Evolutionary conservation across 148 eudicot genomes (phyloP), one percentile per base, ranked within the genome.

Genomic region (Arbutus unedo): DNA sequence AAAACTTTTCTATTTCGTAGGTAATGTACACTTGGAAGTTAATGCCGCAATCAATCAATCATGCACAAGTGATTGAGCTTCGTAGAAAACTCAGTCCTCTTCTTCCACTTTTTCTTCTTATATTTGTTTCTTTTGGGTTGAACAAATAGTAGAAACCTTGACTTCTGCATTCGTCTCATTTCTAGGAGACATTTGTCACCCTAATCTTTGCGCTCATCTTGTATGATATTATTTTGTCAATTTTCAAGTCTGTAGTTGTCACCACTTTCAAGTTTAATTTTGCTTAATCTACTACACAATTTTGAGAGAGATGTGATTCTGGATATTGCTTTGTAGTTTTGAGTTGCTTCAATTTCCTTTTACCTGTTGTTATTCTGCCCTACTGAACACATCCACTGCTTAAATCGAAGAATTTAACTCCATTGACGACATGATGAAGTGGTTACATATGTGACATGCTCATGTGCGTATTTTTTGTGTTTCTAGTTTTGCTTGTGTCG

Each of bases 21-120:
- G 41, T 53, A 19, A 66, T 66, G 19, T 64, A 45, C 57, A 48
- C 72, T 79, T 79, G 81, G 23, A 16, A 62, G 50, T 60, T 45
- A 25, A 31, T 79, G 57, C 82, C 25, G 74, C 23, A 14, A 66
- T 16, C 71, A 66, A 66, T 66, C 71, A 66, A 66, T 66, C 44
- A 66, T 66, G 16, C 41, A 25, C 43, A 11, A 66, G 71, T 66
- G 43, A n/a, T 60, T 66, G 43, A 66, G 38, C 54, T 21, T n/a
- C 55, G 6, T 59, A 15, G 47, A 43, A 64, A 79, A 79, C 73
- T 79, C 66, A 64, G 71, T 49, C 57, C 5, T 57, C 14, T 16
- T 43, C 71, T 79, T 44, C 81, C n/a, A n/a, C 25, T 15, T 78
- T 31, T 10, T 79, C 23, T n/a, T 21, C 11, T 2, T 74, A n/a